Evolutionary conservation across 1,284 basidiomycete species (phyloP).

Genomic region (Macrocybe sp.): DNA sequence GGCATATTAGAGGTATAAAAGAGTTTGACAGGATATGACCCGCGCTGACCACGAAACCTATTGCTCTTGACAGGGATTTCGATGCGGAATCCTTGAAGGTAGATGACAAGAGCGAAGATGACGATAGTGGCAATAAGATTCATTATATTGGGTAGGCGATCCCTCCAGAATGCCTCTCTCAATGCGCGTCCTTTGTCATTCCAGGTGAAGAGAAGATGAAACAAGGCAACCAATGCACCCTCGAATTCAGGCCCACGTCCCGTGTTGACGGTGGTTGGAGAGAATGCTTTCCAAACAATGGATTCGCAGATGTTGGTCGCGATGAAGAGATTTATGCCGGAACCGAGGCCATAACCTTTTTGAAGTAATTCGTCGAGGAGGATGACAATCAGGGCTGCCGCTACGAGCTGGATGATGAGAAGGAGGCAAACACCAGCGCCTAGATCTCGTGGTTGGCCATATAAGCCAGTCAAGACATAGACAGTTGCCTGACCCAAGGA

Average conservation of each 20-base stretch:
- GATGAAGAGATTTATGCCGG: constrained; percentile 98
- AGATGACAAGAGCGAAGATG: constrained; percentile 95
- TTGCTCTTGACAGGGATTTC: constrained; percentile 99
- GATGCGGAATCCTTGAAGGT: constrained; percentile 97
- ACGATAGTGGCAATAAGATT: constrained; percentile 91
- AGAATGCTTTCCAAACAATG: constrained; percentile 99
- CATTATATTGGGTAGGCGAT: constrained; percentile 96
- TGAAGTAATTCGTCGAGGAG: constrained; percentile 98
- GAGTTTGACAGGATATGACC: constrained; percentile 94
- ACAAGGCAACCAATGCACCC: constrained; percentile 92
- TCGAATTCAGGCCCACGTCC: constrained; percentile 98
- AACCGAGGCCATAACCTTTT: constrained; percentile 98
- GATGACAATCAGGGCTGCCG: constrained; percentile 94
- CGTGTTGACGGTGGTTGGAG: constrained; percentile 96
- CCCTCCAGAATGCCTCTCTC: constrained; percentile 97
- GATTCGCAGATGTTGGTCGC: constrained; percentile 99
- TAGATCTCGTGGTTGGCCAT: constrained; percentile 90
- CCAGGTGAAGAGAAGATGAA: constrained; percentile 98
- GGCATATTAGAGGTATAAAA: constrained; percentile 99
- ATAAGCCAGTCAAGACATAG: constrained; percentile 95
- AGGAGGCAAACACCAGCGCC: constrained; percentile 96
- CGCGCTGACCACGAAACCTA: constrained; percentile 92
- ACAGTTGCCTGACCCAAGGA: constrained; percentile 96
- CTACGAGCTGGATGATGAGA: constrained; percentile 93
- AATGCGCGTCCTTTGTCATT: constrained; percentile 97